Percentiles rank a stretch among this genome's conserved stretches.
Evolutionary conservation across 805 yeast species (phyloP).

Genomic region (Ogataea trehalophila): DNA sequence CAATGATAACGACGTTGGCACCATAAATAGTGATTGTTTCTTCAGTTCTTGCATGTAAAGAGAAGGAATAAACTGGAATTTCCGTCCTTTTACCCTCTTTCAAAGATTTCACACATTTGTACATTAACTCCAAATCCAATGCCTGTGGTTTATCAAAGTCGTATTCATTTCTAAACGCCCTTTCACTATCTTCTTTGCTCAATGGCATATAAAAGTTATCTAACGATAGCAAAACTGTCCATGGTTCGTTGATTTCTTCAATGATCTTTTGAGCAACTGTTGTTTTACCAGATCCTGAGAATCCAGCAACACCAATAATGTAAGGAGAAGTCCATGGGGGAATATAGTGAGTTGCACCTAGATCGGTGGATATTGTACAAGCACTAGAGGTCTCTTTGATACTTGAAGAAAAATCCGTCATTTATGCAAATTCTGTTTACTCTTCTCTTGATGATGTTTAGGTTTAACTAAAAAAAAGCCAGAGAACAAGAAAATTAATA

Average conservation of each 20-base stretch:
- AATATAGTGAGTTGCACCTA: slow-evolving; percentile 36
- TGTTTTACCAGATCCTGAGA: slow-evolving; percentile 90
- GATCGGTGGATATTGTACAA: slow-evolving; percentile 3
- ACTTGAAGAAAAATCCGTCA: too few species aligned
- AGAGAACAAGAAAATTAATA: too few species aligned
- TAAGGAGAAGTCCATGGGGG: slow-evolving; percentile 92
- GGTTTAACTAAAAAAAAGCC: too few species aligned
- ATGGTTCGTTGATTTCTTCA: slow-evolving; percentile 75
- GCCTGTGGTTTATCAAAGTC: slow-evolving; percentile 91
- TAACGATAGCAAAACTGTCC: slow-evolving; percentile 86
- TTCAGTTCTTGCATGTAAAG: slow-evolving; percentile 53
- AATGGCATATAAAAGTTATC: slow-evolving; percentile 89
- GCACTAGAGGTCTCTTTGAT: too few species aligned
- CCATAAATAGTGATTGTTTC: slow-evolving; percentile 79
- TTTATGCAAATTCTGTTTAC: too few species aligned
- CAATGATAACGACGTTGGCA: slow-evolving; percentile 87
- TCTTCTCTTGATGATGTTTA: too few species aligned
- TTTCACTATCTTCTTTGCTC: slow-evolving; percentile 49
- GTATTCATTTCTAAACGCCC: slow-evolving; percentile 64
- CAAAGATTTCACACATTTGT: slow-evolving; percentile 56
- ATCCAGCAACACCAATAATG: slow-evolving; percentile 83
- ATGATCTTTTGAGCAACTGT: slow-evolving; percentile 83
- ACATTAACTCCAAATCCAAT: slow-evolving; percentile 69
- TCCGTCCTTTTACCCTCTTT: slow-evolving; percentile 65
- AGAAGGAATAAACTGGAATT: slow-evolving; percentile 69